Evolutionary conservation across 2,329 filamentous ascomycete genomes (phyloP), one percentile per base, ranked within the genome.

Genomic region (Gnomoniopsis smithogilvyi): DNA sequence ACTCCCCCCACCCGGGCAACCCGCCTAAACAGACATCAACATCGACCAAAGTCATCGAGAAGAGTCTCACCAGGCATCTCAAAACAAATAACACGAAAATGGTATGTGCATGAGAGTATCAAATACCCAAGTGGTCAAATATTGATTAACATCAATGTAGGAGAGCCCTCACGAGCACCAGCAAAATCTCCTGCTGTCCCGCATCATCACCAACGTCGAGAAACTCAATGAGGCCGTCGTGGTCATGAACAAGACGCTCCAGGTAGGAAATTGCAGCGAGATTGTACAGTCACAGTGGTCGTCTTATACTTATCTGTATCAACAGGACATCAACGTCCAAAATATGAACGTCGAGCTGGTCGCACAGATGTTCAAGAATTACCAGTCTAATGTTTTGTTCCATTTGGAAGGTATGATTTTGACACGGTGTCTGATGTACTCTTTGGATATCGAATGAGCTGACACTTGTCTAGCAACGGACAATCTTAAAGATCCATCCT

Each of bases 321-420:
- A 30, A 3, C 67, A 96, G 90, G 94, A 98, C 66, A 97, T 98
- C 81, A 98, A 98, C 70, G 88, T 97, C 58, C 91, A 96, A 69
- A 99, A 98, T 73, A 97, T 98, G 92, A 96, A 99, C 70, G 92
- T 97, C 38, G 95, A 98, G 76, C 83, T 98, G 2, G 95, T 98
- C 6, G 93, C 94, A 1, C 94, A 98, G 72, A 99, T 99, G 95
- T 99, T 98, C 81, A 97, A 98, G 79, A 99, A 98, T 76, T 99
- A 99, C 73, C 93, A 97, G 73, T 96, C 92, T 12, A 99, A 98
- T 68, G 94, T 98, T 15, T 78, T 98, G 6, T 98, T 99, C 73
- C 95, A 99, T 68, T 82, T 99, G 6, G 95, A 98, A 86, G 95
- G 95, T 96, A 79, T 54, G 30, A 52, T 19, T 6, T 51, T 19